Evolutionary conservation across 164 flowering plant species (phyloP).

Genomic region (Chimonanthus praecox): DNA sequence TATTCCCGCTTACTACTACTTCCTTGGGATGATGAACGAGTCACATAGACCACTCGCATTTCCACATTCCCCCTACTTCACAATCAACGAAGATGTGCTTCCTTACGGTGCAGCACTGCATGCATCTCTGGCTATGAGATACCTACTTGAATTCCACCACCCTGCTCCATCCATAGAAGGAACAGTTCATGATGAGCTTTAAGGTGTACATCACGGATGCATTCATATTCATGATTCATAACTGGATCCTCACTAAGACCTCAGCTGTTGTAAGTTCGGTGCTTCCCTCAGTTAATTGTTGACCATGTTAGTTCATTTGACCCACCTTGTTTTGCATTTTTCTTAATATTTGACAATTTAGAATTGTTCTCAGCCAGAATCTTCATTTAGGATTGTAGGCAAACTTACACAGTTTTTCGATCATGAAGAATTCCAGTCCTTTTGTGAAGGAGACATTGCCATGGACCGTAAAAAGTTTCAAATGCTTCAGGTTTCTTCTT

Average conservation of each 20-base stretch:
- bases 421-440: background rate
- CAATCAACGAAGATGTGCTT: constrained; percentile 55
- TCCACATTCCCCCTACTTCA: constrained; percentile 52
- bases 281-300: background rate
- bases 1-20: constrained; percentile 40
- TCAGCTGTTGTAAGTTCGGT: background rate
- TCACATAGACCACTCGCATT: constrained; percentile 17
- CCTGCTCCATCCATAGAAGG: constrained; percentile 6
- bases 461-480: background rate
- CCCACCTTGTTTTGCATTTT: background rate
- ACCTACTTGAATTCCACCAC: constrained; percentile 29
- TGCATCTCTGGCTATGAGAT: constrained; percentile 58
- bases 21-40: constrained; percentile 52
- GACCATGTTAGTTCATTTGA: background rate
- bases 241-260: background rate
- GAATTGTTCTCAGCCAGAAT: background rate
- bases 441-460: background rate
- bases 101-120: constrained; percentile 79
- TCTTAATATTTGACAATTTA: background rate
- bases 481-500: background rate
- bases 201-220: background rate
- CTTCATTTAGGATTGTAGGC: background rate
- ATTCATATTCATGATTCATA: background rate
- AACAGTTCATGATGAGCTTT: constrained; percentile 22
- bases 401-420: background rate